Base-by-base conservation (phyloP, 2,329 filamentous ascomycete genomes). In the Apiospora arundinis region DNA sequence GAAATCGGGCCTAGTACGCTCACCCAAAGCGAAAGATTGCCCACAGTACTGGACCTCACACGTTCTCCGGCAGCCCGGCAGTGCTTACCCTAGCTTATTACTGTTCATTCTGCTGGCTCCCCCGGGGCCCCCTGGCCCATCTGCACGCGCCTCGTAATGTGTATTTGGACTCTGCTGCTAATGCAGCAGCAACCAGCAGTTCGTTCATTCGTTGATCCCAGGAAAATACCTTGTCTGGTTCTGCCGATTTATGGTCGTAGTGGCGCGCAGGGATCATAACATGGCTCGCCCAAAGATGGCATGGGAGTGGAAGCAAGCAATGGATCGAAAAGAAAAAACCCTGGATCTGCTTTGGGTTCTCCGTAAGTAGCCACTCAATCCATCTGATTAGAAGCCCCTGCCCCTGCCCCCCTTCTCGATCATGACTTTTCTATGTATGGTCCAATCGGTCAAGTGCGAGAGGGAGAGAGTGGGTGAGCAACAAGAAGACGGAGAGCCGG, bases 11-110 rank as follows among this genome's bases (percentile, higher is more conserved):
- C 45, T 48, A 48, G 18, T n/a, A 48, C 21, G 45, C 18, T 18
- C 45, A 14, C 11, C 42, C 37, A 4, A 40, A 44, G 14, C 2
- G 42, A 28, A 28, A 32, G 25, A 32, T 56, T 32, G 49, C n/a
- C n/a, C n/a, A 32, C 32, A 32, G 32, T 32, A 6, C 32, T 32
- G 32, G 32, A 32, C 25, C 18, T 37, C 21, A 9, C n/a, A 9
- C 48, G 18, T 40, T 12, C 28, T 63, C 66, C 42, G 65, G 66
- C 42, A 68, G 46, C 25, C 66, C 66, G 46, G 44, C 23, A 68
- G 23, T 23, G 4, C 56, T 40, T 63, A 63, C 56, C 32, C 56
- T 63, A 40, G 32, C 52, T 18, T 60, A n/a, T n/a, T n/a, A n/a
- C n/a, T n/a, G 28, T 16, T 28, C 9, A 6, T 18, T 21, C 16